phyloP scores from a whole-genome alignment of 176 grass and related monocot genomes.

The Alloteropsis semialata region DNA sequence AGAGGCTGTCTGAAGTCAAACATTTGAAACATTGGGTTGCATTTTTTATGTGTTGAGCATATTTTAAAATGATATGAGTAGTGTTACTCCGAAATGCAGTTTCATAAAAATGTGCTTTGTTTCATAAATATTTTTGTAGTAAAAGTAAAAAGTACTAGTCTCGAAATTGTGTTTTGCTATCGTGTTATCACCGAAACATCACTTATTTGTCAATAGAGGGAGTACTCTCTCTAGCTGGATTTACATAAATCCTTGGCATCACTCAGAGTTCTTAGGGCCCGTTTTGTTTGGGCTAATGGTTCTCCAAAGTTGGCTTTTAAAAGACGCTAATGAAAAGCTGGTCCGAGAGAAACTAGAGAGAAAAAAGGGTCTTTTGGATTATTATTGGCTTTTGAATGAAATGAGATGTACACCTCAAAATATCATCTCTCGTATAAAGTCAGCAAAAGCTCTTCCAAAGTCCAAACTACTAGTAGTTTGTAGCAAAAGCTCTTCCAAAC shows the following conservation, averaged over 20 bases:
- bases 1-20: background rate
- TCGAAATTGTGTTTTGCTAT: background rate
- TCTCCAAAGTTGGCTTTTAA: background rate
- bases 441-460: no score
- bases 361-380: background rate
- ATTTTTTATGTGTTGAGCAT: background rate
- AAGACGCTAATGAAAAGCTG: background rate
- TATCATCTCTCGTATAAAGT: background rate
- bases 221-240: background rate
- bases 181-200: background rate
- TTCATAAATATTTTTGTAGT: background rate
- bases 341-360: background rate
- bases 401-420: background rate
- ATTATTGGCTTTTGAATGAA: background rate
- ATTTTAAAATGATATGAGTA: background rate
- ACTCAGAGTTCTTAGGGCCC: background rate
- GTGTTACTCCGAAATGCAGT: background rate
- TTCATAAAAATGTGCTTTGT: background rate
- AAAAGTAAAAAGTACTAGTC: background rate
- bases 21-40: background rate
- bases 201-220: background rate
- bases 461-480: no score
- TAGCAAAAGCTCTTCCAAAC: no score
- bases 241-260: background rate
- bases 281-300: background rate